A percentile compares a stretch with the other conserved stretches of the same genome.
These are phyloP conservation scores for Phytophthora ramorum DNA, from an alignment of 352 stramenopile species.

Conservation along the genomic window DNA sequence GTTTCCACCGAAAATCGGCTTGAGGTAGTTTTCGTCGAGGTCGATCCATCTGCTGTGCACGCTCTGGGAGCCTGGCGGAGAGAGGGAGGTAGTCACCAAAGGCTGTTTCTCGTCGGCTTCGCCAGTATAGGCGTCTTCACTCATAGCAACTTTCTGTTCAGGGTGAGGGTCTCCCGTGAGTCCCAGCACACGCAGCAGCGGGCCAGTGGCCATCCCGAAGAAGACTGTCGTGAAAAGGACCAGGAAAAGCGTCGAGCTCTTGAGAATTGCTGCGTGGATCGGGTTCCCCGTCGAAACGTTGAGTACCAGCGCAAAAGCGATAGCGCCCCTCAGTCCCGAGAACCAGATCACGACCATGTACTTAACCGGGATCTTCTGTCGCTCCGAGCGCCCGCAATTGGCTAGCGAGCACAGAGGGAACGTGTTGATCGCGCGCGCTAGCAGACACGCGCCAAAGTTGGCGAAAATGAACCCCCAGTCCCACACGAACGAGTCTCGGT, in stretches of 20 bases:
- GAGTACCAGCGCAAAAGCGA: conserved; percentile 91
- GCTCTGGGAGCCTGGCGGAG: conserved; percentile 40
- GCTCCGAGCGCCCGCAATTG: conserved; percentile 48
- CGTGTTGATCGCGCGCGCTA: conserved; percentile 70
- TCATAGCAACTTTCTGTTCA: conserved; percentile 4
- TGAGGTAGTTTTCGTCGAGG: conserved; percentile 71
- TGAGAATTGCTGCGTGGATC: conserved; percentile 62
- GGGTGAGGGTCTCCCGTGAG: conserved; percentile 30
- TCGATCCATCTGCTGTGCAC: conserved; percentile 64
- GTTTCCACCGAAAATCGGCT: conserved; percentile 69
- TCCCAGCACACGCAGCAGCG: conserved; percentile 43
- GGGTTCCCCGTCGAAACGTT: conserved; percentile 61
- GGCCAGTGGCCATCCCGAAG: conserved; percentile 54
- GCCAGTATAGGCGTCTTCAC: conserved; percentile 19
- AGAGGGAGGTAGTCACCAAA: conserved; percentile 14
- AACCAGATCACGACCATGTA: conserved; percentile 94
- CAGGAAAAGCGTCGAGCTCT: conserved; percentile 69
- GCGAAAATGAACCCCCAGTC: conserved; percentile 73
- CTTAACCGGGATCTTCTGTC: conserved; percentile 55
- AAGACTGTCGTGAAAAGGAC: conserved; percentile 76
- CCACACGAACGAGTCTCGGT: conserved; percentile 62
- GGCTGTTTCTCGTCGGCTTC: conserved; percentile 30
- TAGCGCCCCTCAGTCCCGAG: conserved; percentile 91
- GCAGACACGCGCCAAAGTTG: conserved; percentile 52
- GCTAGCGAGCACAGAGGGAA: conserved; percentile 75